Evolutionary conservation across 306 rosid genomes (phyloP), one percentile per base, ranked within the genome.

Genomic region (Vigna hirtella): DNA sequence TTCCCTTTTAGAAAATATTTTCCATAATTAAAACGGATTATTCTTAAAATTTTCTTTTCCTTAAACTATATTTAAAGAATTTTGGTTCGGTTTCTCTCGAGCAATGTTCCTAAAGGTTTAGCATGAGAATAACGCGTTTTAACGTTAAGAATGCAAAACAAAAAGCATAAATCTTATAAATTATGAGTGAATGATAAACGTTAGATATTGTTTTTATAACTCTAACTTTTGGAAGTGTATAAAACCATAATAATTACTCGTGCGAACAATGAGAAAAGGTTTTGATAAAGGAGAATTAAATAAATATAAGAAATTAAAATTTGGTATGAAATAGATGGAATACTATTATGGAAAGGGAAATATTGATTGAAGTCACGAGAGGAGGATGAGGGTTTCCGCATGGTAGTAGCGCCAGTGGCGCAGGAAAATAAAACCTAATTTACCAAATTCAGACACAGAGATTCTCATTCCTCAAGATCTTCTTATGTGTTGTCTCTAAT

Each of bases 401-500:
- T 42, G 6, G 16, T 62, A 86, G 59, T 26, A 82, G 55, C 80
- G 79, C 53, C 70, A 43, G 67, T 47, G 62, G 51, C 59, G 78
- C 68, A 66, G 73, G 72, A 81, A 62, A 79, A 56, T 57, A 84
- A 86, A 88, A 90, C 97, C 97, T 88, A 92, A 90, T 79, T 83
- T 78, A 75, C 85, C 90, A 78, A 80, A 88, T 77, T 73, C 88
- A 68, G 90, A 88, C 91, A 81, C 48, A 56, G 28, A 57, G 80
- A 78, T 68, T 63, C 74, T 74, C 84, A 87, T 73, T 66, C 69
- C 49, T 48, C 49, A 26, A 51, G 24, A 81, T 81, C 78, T 81
- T 74, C 16, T 45, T 34, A 36, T 22, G 15, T 48, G 53, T 78
- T 71, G 24, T 72, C 47, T 43, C 72, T 58, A 52, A 58, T 82